phyloP scores from a whole-genome alignment of 257 asterid genomes.

The Solanum tarijense region DNA sequence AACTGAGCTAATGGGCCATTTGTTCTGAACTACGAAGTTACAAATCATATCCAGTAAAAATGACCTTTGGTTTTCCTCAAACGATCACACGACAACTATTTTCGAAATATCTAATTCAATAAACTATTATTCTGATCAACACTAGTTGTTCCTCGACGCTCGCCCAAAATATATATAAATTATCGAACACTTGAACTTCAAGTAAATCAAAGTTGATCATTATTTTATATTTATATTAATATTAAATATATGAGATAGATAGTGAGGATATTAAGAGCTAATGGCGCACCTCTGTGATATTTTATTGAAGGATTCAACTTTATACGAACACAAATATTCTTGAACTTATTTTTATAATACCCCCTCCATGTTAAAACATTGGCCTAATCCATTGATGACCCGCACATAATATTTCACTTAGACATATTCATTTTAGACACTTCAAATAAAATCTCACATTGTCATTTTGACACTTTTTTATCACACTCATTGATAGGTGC shows the following conservation, averaged over 20 bases:
- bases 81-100: not conserved
- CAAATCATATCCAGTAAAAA: not conserved
- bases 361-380: not conserved
- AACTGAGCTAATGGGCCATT: conserved; percentile 20
- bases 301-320: not conserved
- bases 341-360: too few species aligned
- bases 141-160: not conserved
- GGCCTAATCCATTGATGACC: too few species aligned
- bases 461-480: too few species aligned
- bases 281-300: not conserved
- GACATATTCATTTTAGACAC: too few species aligned
- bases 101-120: not conserved
- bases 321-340: not conserved
- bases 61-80: not conserved
- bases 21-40: too few species aligned
- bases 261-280: not conserved
- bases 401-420: too few species aligned
- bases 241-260: too few species aligned
- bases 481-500: too few species aligned
- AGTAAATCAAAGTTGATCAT: not conserved
- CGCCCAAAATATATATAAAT: not conserved
- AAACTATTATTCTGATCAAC: not conserved
- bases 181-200: not conserved
- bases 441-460: too few species aligned
- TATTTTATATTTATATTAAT: too few species aligned